Evolutionary conservation across 1,139 yeast genomes (phyloP).

Genomic region (Taphrina communis): DNA sequence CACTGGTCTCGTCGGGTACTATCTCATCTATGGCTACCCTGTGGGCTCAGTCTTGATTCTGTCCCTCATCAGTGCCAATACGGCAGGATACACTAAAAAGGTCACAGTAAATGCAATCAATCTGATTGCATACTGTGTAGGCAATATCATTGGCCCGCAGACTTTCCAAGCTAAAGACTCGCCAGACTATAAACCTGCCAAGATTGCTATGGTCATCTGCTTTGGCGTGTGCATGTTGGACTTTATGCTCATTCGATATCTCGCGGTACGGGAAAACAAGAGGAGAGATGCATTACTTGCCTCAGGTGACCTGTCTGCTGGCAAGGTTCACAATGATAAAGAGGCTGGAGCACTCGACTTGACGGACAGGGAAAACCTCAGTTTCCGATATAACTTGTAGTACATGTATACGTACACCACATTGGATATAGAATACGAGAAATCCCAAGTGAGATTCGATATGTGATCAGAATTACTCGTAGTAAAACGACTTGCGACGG

Average conservation of each 20-base stretch:
- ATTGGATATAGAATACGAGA: too few relatives aligned
- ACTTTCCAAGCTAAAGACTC: constrained; percentile 62
- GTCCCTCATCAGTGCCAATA: constrained; percentile 57
- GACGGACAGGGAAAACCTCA: constrained; percentile 67
- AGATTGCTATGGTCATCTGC: constrained; percentile 58
- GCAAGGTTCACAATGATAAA: constrained; percentile 50
- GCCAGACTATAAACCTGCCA: constrained; percentile 61
- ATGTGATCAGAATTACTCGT: neutral
- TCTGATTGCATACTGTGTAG: constrained; percentile 68
- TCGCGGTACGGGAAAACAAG: constrained; percentile 55
- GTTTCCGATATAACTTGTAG: constrained; percentile 58
- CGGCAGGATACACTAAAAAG: constrained; percentile 75
- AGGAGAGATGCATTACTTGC: constrained; percentile 52
- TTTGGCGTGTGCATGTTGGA: constrained; percentile 51
- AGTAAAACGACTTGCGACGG: neutral
- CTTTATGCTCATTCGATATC: constrained; percentile 53
- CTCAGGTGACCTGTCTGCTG: constrained; percentile 25
- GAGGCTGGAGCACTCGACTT: constrained; percentile 62
- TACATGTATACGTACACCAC: neutral
- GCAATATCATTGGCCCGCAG: constrained; percentile 76
- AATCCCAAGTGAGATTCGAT: neutral
- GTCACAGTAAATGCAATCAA: constrained; percentile 64
- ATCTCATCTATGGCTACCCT: constrained; percentile 48
- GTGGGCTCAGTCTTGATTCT: constrained; percentile 58
- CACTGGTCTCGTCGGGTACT: constrained; percentile 48